Evolutionary conservation across 306 rosid genomes (phyloP).

Genomic region (Lithocarpus polystachyus): DNA sequence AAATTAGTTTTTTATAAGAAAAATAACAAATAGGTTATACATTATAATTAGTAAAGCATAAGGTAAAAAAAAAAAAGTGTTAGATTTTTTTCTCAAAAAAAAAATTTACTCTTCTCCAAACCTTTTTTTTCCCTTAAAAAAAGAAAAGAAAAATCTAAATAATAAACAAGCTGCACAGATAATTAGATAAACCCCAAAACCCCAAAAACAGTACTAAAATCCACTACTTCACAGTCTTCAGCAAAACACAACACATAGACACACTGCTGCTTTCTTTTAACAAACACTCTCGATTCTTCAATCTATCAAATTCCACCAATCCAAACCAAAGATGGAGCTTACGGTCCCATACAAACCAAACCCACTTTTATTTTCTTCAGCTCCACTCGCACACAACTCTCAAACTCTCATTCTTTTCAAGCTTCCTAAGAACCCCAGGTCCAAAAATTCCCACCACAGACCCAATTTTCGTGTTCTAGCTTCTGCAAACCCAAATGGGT

Average conservation of each 20-base stretch:
- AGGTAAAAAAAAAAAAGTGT: too few species aligned
- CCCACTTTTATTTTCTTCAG: constrained; percentile 48
- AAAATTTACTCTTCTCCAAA: too few species aligned
- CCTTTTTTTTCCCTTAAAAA: too few species aligned
- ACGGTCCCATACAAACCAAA: constrained; percentile 32
- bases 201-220: not conserved
- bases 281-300: not conserved
- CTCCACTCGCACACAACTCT: constrained; percentile 26
- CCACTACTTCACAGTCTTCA: not conserved
- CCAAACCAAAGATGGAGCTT: constrained; percentile 45
- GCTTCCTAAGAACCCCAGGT: constrained; percentile 25
- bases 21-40: too few species aligned
- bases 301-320: not conserved
- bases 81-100: too few species aligned
- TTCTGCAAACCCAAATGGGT: constrained; percentile 45
- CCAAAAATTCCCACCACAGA: constrained; percentile 32
- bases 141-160: too few species aligned
- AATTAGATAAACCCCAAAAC: not conserved
- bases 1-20: too few species aligned
- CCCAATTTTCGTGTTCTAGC: constrained; percentile 55
- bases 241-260: not conserved
- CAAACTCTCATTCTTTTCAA: constrained; percentile 36
- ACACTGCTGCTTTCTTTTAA: not conserved
- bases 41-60: too few species aligned
- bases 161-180: too few species aligned